Evolutionary conservation across 345 rosid genomes (phyloP).

Genomic region (Salix suchowensis): DNA sequence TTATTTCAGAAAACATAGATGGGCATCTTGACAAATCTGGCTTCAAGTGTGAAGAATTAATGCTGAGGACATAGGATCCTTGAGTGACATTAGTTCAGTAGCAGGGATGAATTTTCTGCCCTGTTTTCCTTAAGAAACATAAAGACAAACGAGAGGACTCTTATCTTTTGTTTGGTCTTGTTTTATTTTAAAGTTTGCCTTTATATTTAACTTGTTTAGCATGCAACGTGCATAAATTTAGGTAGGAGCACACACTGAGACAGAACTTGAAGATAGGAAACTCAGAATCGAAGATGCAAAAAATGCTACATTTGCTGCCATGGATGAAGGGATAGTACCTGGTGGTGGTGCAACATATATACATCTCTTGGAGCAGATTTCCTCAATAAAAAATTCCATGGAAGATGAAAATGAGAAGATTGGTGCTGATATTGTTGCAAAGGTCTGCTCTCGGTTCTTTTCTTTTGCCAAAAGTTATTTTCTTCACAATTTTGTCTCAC

Average conservation of each 20-base stretch:
- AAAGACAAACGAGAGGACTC: neutral
- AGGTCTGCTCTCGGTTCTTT: constrained; percentile 27
- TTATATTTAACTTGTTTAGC: neutral
- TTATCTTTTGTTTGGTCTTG: neutral
- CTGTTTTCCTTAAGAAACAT: neutral
- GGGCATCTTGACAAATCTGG: neutral
- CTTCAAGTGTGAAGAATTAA: neutral
- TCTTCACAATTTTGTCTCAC: neutral
- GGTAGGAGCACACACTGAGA: constrained; percentile 89
- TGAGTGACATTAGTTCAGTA: neutral
- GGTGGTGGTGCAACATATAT: constrained; percentile 85
- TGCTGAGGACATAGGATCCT: neutral
- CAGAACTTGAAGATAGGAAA: constrained; percentile 85
- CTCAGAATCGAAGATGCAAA: constrained; percentile 89
- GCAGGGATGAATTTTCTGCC: neutral
- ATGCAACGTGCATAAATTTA: constrained; percentile 51
- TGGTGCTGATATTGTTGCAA: constrained; percentile 66
- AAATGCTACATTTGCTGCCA: constrained; percentile 87
- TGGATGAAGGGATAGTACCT: constrained; percentile 85
- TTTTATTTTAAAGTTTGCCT: neutral
- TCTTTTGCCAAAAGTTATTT: neutral
- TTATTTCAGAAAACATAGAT: neutral
- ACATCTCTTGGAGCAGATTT: constrained; percentile 58
- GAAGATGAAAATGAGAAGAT: constrained; percentile 61
- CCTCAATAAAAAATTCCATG: constrained; percentile 47